These are phyloP conservation scores for Arthroderma sp. DNA, from an alignment of 2,329 filamentous ascomycete genomes.

Conservation along the genomic window DNA sequence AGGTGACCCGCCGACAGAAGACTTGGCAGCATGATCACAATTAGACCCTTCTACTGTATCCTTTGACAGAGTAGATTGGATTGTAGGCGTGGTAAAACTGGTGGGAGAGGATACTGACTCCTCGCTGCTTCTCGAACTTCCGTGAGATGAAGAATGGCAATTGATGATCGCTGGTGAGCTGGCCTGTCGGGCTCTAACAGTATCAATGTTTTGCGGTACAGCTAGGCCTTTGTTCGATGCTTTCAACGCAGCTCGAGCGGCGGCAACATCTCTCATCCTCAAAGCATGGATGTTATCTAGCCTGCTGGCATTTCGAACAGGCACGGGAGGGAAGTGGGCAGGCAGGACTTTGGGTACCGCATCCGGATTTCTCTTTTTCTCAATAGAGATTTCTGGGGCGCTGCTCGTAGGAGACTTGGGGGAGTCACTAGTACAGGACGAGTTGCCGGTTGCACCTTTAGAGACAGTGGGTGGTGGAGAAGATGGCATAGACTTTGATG, in stretches of 20 bases:
- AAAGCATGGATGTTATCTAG: slow-evolving; percentile 17
- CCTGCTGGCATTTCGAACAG: not conserved
- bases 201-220: not conserved
- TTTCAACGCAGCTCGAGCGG: slow-evolving; percentile 17
- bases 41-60: not conserved
- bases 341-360: not conserved
- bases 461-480: not conserved
- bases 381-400: not conserved
- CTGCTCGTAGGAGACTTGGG: not conserved
- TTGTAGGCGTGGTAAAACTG: not conserved
- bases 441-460: not conserved
- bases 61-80: not conserved
- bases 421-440: not conserved
- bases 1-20: not conserved
- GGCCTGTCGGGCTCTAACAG: not conserved
- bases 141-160: not conserved
- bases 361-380: not conserved
- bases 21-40: not conserved
- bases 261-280: slow-evolving; percentile 21
- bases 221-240: slow-evolving; percentile 5
- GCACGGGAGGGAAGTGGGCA: not conserved
- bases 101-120: not conserved
- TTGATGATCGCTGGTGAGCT: not conserved
- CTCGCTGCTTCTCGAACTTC: not conserved
- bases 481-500: not conserved